Evolutionary conservation across 2,329 filamentous ascomycete genomes (phyloP), one percentile per base, ranked within the genome.

Genomic region (Ophiostoma ulmi): DNA sequence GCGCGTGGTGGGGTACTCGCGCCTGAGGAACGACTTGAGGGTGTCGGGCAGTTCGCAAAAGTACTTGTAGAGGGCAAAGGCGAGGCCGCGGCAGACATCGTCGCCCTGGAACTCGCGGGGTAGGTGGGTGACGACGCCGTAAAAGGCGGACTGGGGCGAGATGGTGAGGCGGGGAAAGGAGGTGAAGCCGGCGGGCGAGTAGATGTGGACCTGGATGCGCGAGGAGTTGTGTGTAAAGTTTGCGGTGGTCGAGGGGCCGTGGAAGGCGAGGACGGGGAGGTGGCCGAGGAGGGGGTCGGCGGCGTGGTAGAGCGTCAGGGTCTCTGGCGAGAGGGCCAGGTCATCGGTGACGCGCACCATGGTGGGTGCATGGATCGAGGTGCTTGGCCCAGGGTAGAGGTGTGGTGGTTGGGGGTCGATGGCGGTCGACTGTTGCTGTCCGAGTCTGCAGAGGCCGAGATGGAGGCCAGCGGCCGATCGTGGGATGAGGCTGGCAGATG

Each of bases 51-150:
- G 84, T 80, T 98, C 94, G 73, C 87, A 86, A 78, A 97, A 98
- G 83, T 97, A 99, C 79, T 97, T 97, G 83, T 90, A 91, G 75
- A 99, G 84, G 71, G 92, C 93, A 80, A 98, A 97, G 67, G 94
- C 95, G 70, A 99, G 85, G 22, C 91, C 95, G 65, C 95, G 90
- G 80, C 91, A 96, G 74, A 97, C 85, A 80, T 98, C 94, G 79
- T 98, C 94, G 76, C 94, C 94, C 82, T 98, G 95, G 80, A 94
- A 93, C 78, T 97, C 94, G 78, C 93, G 90, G 61, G 95, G 93
- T 63, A 99, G 86, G 78, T 94, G 89, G 78, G 92, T 90, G 79
- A 99, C 95, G 70, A 94, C 94, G 75, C 89, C 87, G 80, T 98
- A 98, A 77, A 96, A 91, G 69, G 93, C 89, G 66, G 94, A 97